Evolutionary conservation across 1,139 yeast genomes (phyloP).

Genomic region (Geotrichum cucujoidarum): DNA sequence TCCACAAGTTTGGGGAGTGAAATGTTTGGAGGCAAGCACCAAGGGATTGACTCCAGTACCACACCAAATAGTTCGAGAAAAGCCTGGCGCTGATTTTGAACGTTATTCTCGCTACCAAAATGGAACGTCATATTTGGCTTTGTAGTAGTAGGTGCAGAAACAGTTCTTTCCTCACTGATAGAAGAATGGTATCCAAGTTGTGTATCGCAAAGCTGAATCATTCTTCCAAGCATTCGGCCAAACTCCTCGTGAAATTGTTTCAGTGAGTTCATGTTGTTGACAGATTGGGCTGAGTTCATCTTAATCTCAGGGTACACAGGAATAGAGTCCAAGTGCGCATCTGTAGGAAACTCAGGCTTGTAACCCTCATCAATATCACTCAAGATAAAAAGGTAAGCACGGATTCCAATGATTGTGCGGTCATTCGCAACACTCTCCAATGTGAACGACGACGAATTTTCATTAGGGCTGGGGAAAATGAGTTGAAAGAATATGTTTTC

Average conservation of each 20-base stretch:
- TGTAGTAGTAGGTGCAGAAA: conserved; percentile 14
- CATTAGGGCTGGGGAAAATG: conserved; percentile 46
- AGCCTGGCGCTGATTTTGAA: conserved; percentile 31
- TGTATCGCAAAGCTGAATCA: conserved; percentile 57
- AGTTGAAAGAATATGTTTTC: conserved; percentile 68
- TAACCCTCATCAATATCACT: conserved; percentile 54
- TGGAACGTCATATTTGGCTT: conserved; percentile 46
- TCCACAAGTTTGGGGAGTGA: conserved; percentile 64
- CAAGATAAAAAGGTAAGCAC: conserved; percentile 64
- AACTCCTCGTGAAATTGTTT: conserved; percentile 62
- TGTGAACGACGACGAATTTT: conserved; percentile 38
- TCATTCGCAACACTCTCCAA: conserved; percentile 67
- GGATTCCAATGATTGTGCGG: conserved; percentile 61
- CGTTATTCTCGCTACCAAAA: conserved; percentile 39
- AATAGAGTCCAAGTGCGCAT: conserved; percentile 20
- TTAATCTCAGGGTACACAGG: conserved; percentile 17
- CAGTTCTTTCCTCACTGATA: conserved; percentile 24
- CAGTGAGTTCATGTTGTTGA: conserved; percentile 27
- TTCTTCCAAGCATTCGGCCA: conserved; percentile 53
- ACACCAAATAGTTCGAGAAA: conserved; percentile 64
- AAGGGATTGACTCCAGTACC: conserved; percentile 63
- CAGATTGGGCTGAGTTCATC: conserved; percentile 10
- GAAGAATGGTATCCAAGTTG: conserved; percentile 31
- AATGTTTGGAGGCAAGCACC: conserved; percentile 53
- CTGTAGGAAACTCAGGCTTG: conserved; percentile 71